Evolutionary conservation across 1,284 basidiomycete genomes (phyloP).

Genomic region (Ustilago shanxiensis): DNA sequence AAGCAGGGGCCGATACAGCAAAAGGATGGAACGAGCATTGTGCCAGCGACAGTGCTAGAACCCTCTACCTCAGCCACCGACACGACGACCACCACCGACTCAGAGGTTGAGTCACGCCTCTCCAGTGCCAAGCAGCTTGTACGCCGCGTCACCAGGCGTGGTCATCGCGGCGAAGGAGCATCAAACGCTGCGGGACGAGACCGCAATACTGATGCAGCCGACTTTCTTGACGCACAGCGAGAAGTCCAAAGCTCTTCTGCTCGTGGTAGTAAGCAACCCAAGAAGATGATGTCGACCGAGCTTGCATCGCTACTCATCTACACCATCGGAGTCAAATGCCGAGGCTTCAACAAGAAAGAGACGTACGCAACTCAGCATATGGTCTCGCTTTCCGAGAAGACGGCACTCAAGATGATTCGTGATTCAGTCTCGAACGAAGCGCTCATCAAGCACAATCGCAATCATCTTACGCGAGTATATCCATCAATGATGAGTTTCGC

Average conservation of each 20-base stretch:
- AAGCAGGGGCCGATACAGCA: not conserved
- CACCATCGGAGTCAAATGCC: constrained; percentile 94
- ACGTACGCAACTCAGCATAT: constrained; percentile 88
- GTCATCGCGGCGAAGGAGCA: constrained; percentile 7
- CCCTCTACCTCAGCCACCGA: constrained; percentile 34
- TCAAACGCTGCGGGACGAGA: not conserved
- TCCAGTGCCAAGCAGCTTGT: constrained; percentile 54
- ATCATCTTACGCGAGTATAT: constrained; percentile 88
- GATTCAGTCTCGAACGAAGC: constrained; percentile 72
- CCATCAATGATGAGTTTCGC: constrained; percentile 80
- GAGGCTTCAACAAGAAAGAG: constrained; percentile 90
- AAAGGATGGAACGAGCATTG: constrained; percentile 10
- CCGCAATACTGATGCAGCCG: constrained; percentile 12
- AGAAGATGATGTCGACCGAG: constrained; percentile 77
- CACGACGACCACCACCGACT: constrained; percentile 44
- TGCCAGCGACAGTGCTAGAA: constrained; percentile 27
- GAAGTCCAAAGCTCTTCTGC: not conserved
- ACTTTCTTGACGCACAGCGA: constrained; percentile 1
- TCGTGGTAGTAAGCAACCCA: constrained; percentile 28
- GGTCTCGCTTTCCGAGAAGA: constrained; percentile 89
- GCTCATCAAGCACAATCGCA: constrained; percentile 88
- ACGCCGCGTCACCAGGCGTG: constrained; percentile 39
- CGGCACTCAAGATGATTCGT: constrained; percentile 60
- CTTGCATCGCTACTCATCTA: constrained; percentile 88
- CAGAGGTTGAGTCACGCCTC: constrained; percentile 48